phyloP scores from a whole-genome alignment of 495 filamentous ascomycete genomes.

The Hyaloscypha bicolor region DNA sequence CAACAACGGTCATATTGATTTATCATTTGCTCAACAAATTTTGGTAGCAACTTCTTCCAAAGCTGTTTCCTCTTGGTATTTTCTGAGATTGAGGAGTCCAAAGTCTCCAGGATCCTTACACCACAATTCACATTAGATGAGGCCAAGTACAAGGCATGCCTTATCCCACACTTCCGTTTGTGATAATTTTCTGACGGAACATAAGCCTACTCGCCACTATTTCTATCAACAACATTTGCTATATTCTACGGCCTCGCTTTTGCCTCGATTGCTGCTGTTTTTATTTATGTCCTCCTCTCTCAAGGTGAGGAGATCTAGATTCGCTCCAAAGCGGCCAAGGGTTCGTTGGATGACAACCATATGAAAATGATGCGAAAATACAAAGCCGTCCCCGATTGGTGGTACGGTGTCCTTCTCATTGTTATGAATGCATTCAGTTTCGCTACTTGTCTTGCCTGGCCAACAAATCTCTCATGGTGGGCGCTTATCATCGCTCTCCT shows the following conservation, averaged over 20 bases:
- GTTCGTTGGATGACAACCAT: conserved; percentile 42
- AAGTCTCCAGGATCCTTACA: conserved; percentile 53
- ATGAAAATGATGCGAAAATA: conserved; percentile 62
- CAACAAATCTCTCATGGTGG: conserved; percentile 68
- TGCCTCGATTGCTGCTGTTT: conserved; percentile 64
- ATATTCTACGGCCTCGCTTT: conserved; percentile 69
- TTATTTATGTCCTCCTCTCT: conserved; percentile 64
- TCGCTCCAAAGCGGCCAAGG: background rate
- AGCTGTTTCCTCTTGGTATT: too few species aligned
- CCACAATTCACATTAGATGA: conserved; percentile 51
- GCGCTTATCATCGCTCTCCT: conserved; percentile 64
- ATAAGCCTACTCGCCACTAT: conserved; percentile 59
- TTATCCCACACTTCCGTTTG: background rate
- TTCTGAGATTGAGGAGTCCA: too few species aligned
- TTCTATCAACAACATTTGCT: conserved; percentile 63
- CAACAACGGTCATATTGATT: too few species aligned
- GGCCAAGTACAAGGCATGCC: conserved; percentile 48
- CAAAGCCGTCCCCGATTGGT: conserved; percentile 57
- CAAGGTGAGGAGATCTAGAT: conserved; percentile 7
- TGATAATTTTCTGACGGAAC: background rate
- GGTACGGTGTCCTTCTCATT: conserved; percentile 50
- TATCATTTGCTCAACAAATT: too few species aligned
- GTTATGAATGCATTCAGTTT: conserved; percentile 62
- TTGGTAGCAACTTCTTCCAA: too few species aligned
- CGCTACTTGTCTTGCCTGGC: conserved; percentile 62